A percentile compares a stretch with the other conserved stretches of the same genome.
These are phyloP conservation scores for Trametes polyzona DNA, from an alignment of 1,284 basidiomycete genomes.

Conservation along the genomic window DNA sequence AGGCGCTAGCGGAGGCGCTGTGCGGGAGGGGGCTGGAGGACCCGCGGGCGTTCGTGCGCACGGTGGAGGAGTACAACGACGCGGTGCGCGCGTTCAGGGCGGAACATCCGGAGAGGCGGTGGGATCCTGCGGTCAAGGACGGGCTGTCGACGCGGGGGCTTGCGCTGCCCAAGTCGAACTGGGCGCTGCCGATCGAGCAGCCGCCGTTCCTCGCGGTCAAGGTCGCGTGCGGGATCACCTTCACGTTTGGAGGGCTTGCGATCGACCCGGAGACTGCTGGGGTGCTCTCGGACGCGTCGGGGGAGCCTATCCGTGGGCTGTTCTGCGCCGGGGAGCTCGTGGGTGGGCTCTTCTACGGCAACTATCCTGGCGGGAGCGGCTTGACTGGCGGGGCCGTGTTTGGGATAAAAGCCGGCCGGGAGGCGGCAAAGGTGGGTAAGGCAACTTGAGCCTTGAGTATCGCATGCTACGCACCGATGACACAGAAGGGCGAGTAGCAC, in stretches of 20 bases:
- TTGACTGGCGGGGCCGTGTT: constrained; percentile 70
- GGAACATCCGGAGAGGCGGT: constrained; percentile 42
- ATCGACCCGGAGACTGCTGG: constrained; percentile 57
- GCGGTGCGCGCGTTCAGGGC: constrained; percentile 44
- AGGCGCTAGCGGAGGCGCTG: constrained; percentile 56
- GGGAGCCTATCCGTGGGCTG: constrained; percentile 51
- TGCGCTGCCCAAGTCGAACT: constrained; percentile 54
- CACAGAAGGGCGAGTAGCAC: too few species aligned
- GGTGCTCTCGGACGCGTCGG: constrained; percentile 49
- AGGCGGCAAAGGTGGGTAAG: constrained; percentile 45
- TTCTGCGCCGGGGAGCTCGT: constrained; percentile 72
- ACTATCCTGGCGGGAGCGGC: constrained; percentile 73
- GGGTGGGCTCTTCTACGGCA: constrained; percentile 61
- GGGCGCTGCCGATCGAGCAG: constrained; percentile 58
- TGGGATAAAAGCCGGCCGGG: constrained; percentile 59
- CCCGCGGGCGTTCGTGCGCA: constrained; percentile 46
- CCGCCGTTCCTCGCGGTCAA: constrained; percentile 66
- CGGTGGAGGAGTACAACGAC: constrained; percentile 53
- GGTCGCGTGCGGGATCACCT: constrained; percentile 69
- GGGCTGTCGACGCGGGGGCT: constrained; percentile 52
- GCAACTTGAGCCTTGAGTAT: too few species aligned
- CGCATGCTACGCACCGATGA: too few species aligned
- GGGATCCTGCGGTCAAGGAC: constrained; percentile 69
- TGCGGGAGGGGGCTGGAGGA: constrained; percentile 48
- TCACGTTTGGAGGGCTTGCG: constrained; percentile 69